Evolutionary conservation across 345 rosid species (phyloP).

Genomic region (Viola odorata): DNA sequence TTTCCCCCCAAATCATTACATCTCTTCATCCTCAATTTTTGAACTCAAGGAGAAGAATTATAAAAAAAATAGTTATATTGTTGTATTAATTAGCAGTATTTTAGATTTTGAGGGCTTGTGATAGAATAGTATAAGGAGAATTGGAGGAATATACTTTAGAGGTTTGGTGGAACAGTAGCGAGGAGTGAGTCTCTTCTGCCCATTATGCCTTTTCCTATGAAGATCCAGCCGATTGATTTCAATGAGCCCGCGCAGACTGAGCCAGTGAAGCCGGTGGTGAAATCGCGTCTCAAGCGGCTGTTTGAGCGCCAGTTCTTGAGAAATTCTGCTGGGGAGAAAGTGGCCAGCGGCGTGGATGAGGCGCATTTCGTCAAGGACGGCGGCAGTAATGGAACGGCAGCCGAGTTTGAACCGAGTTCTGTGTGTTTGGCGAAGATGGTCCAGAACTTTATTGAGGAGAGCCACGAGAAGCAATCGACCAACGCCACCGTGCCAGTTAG

Average conservation of each 20-base stretch:
- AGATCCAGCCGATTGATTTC: slow-evolving; percentile 73
- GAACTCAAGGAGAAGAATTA: slow-evolving; percentile 9
- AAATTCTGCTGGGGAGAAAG: slow-evolving; percentile 40
- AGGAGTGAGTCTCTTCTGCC: background rate
- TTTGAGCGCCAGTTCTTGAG: slow-evolving; percentile 75
- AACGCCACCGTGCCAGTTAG: slow-evolving; percentile 12
- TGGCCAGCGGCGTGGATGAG: slow-evolving; percentile 27
- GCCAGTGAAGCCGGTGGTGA: slow-evolving; percentile 51
- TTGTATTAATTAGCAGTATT: slow-evolving; percentile 5
- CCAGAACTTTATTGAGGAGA: slow-evolving; percentile 67
- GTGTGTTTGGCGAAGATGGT: slow-evolving; percentile 71
- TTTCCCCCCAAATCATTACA: no score
- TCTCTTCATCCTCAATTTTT: slow-evolving; percentile 12
- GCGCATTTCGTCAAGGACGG: slow-evolving; percentile 29
- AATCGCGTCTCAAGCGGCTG: slow-evolving; percentile 75
- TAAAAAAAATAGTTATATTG: background rate
- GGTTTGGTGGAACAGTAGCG: background rate
- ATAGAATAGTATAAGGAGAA: slow-evolving; percentile 2
- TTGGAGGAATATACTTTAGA: background rate
- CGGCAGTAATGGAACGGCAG: slow-evolving; percentile 15
- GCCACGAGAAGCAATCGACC: slow-evolving; percentile 42
- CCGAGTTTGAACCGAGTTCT: slow-evolving; percentile 76
- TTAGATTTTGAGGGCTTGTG: slow-evolving; percentile 1
- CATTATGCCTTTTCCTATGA: slow-evolving; percentile 52
- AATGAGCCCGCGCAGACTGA: slow-evolving; percentile 34